These are phyloP conservation scores for Naganishia onofrii DNA, from an alignment of 768 basidiomycete species.

Conservation along the genomic window DNA sequence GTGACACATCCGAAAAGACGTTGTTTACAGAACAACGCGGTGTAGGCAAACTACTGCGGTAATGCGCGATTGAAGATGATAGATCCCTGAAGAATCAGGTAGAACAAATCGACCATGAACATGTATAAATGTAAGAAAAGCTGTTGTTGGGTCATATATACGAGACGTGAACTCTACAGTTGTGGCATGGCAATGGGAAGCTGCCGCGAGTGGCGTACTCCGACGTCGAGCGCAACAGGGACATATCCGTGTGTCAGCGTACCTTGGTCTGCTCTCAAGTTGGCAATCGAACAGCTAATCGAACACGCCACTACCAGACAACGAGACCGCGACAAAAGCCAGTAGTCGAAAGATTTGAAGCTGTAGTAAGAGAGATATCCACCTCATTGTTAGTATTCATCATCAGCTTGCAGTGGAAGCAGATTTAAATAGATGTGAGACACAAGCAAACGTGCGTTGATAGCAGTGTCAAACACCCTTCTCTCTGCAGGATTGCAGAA, in stretches of 20 bases:
- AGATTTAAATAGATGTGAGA: not conserved
- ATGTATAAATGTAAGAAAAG: not conserved
- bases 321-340: too few relatives aligned
- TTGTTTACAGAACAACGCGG: not conserved
- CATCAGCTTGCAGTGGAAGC: not conserved
- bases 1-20: not conserved
- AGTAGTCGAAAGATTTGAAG: too few relatives aligned
- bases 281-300: too few relatives aligned
- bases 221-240: too few relatives aligned
- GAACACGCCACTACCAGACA: too few relatives aligned
- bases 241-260: too few relatives aligned
- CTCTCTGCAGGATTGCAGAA: not conserved
- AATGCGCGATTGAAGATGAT: not conserved
- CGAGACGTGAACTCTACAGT: not conserved
- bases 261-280: too few relatives aligned
- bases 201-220: too few relatives aligned
- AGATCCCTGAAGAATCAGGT: too few relatives aligned
- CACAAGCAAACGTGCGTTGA: conserved; percentile 14
- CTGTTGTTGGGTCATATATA: conserved; percentile 1
- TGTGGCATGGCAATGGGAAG: too few relatives aligned
- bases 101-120: not conserved
- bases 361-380: not conserved
- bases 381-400: not conserved
- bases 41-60: not conserved
- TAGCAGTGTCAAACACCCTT: not conserved